Base-by-base conservation (phyloP, 2,329 filamentous ascomycete genomes). In the Colletotrichum eremochloae region DNA sequence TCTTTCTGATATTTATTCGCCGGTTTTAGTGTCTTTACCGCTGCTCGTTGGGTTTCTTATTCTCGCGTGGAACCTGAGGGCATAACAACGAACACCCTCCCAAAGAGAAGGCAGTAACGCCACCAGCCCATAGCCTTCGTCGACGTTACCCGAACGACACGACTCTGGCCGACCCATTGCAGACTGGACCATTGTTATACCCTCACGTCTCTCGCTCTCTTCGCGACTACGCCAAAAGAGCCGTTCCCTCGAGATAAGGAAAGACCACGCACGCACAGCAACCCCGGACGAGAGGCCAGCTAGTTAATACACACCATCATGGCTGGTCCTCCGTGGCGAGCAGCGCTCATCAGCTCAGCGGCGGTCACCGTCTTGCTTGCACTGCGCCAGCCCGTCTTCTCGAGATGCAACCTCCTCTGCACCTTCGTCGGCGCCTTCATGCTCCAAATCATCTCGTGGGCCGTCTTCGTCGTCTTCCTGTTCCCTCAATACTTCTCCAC, bases 401-500 rank as follows among this genome's bases (percentile, higher is more conserved):
- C 82, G 12, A 77, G 75, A 31, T 68, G 74, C 9, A 65, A 76
- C 15, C 80, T 86, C 18, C 24, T 81, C 18, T 62, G 73, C 52
- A 77, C 74, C 46, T 86, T 87, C 65, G 52, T 76, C 8, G 73
- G 73, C 15, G 70, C 80, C 38, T 88, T 81, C 81, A 7, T 79
- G 3, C 60, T 80, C 4, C 80, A 84, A 72, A 71, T 81, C 29
- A 44, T 82, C 11, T 46, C 75, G 4, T 86, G 81, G 78, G 77
- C 55, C 20, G 18, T 83, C n/a, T 89, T 84, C 81, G 75, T 75
- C 2, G 76, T 85, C 31, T 78, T 88, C 52, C 77, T 89, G 42
- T 89, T 85, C 75, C 87, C 87, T 20, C 82, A 83, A 38, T 78
- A 83, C 75, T 81, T 88, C 74, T 89, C 87, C 29, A 86, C 86